Base-by-base conservation (phyloP, 2,329 filamentous ascomycete species). In the Neofusicoccum laricinum region DNA sequence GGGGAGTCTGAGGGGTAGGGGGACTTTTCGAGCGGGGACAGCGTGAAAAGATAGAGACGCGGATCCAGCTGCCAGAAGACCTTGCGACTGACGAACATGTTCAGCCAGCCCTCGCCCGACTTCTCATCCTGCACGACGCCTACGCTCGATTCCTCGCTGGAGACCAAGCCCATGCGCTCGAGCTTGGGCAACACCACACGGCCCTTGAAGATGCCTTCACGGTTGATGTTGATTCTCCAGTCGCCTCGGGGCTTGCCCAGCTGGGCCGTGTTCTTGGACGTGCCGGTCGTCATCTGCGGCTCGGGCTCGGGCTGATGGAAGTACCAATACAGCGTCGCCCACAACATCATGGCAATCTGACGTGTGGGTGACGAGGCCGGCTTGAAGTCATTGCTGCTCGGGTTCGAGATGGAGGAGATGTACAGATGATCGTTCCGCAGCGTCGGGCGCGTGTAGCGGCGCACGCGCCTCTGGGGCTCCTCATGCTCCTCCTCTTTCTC, bases 301-400 rank as follows among this genome's bases (percentile, higher is more conserved):
- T 84, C 81, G 0, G 94, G 94, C 70, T 89, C 85, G 0, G 88
- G 85, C 76, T 96, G 92, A 78, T 97, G 93, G 71, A 97, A 98
- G 81, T 98, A 98, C 94, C 94, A 98, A 81, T 92, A 97, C 46
- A 98, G 81, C 1, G 92, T 93, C 38, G 93, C 88, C 91, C 92
- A 98, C 6, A 98, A 84, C 90, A 97, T 96, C 91, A 97, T 93
- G 69, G 94, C 94, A 66, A 97, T 91, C 78, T 96, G 91, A 49
- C 93, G 84, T 0, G 92, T 95, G 0, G 92, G 92, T 67, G 92
- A 96, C 14, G 84, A 87, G 1, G 90, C 86, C 0, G 92, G 87
- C 73, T 90, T 92, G 79, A 90, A 96, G 55, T 97, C 92, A 73
- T 80, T 86, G 75, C 83, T 90, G 57, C 90, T 90, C 0, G 94